These are phyloP conservation scores for Fennellomyces sp. DNA, from an alignment of 371 early-diverging fungal genomes.

Conservation along the genomic window DNA sequence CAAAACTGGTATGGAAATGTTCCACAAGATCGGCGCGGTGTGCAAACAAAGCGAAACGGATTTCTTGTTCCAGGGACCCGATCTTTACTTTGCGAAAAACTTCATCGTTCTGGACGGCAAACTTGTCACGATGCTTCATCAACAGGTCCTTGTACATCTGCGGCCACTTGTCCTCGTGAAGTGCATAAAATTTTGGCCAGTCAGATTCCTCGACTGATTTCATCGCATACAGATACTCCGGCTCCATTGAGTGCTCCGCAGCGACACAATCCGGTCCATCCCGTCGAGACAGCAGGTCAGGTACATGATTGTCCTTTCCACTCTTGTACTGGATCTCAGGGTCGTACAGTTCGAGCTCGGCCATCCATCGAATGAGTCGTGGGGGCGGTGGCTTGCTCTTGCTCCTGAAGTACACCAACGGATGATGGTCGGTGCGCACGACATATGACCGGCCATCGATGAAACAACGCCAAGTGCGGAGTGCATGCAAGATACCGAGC, in stretches of 20 bases:
- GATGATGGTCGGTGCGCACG: conserved; percentile 32
- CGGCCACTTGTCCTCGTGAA: background rate
- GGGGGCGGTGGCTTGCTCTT: background rate
- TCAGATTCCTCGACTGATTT: too few species aligned
- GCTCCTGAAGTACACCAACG: conserved; percentile 20
- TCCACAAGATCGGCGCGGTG: too few species aligned
- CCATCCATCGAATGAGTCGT: conserved; percentile 12
- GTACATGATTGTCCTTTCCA: conserved; percentile 23
- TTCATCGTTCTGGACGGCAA: background rate
- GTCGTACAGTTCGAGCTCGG: conserved; percentile 19
- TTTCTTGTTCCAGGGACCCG: too few species aligned
- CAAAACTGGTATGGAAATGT: too few species aligned
- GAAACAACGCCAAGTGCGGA: too few species aligned
- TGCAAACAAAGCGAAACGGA: too few species aligned
- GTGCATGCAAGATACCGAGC: conserved; percentile 30
- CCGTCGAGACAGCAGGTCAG: conserved; percentile 22
- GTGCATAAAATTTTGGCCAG: background rate
- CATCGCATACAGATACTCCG: conserved; percentile 11
- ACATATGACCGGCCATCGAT: too few species aligned
- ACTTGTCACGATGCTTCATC: background rate
- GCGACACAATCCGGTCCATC: background rate
- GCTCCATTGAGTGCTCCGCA: background rate
- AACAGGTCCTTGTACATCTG: background rate
- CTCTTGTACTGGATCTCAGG: conserved; percentile 26
- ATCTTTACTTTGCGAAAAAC: too few species aligned